Conservation (phyloP, 306 rosid species). For the Hippophae rhamnoides region DNA sequence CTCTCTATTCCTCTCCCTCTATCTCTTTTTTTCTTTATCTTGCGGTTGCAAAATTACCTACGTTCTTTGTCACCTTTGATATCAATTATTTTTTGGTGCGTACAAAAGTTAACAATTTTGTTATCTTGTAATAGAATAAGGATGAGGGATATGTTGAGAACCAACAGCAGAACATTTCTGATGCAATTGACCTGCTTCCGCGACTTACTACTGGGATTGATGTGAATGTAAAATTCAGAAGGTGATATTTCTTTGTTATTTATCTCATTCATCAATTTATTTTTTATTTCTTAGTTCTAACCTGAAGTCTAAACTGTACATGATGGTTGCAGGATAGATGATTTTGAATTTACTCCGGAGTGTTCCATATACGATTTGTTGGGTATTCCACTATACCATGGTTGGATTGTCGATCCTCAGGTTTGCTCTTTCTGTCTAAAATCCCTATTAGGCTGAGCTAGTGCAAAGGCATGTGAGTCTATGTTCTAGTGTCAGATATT, state of each 20-base stretch:
- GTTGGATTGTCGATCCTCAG: constrained; percentile 97
- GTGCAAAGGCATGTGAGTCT: neutral
- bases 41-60: neutral
- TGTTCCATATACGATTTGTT: constrained; percentile 95
- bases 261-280: no score
- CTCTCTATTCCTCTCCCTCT: no score
- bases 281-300: constrained; percentile 20
- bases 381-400: constrained; percentile 95
- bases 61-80: constrained; percentile 6
- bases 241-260: constrained; percentile 28
- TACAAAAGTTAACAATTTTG: constrained; percentile 13
- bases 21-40: no score
- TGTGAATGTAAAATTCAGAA: constrained; percentile 83
- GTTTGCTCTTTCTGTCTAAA: constrained; percentile 34
- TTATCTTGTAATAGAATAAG: constrained; percentile 50
- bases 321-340: constrained; percentile 60
- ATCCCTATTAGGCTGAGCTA: constrained; percentile 9
- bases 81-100: constrained; percentile 12
- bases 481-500: neutral
- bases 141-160: constrained; percentile 80
- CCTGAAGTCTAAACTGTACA: neutral
- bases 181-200: constrained; percentile 96
- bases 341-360: constrained; percentile 94
- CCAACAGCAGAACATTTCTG: constrained; percentile 91
- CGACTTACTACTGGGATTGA: constrained; percentile 98